Evolutionary conservation across 1,284 basidiomycete genomes (phyloP).

Genomic region (Ceraceosorus bombacis): DNA sequence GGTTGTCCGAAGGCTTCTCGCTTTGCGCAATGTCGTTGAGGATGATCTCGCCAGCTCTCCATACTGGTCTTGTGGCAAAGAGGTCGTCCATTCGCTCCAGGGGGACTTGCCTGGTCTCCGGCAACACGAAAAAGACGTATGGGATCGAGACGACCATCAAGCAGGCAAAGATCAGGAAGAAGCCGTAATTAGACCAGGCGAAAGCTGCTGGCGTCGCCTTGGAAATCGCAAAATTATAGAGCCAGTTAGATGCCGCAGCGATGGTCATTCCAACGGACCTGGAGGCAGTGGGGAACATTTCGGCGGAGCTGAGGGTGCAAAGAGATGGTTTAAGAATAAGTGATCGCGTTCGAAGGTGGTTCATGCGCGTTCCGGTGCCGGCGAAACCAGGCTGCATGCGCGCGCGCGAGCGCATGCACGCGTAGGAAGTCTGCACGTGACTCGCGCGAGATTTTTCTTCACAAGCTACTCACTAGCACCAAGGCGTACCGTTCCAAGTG

Average conservation of each 20-base stretch:
- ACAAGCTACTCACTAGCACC: slow-evolving; percentile 8
- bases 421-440: too few relatives aligned
- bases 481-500: slow-evolving; percentile 39
- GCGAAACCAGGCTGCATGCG: too few relatives aligned
- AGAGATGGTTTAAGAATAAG: too few relatives aligned
- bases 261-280: slow-evolving; percentile 28
- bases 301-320: slow-evolving; percentile 12
- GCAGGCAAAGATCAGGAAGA: slow-evolving; percentile 44
- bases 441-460: too few relatives aligned
- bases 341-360: too few relatives aligned
- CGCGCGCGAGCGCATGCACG: too few relatives aligned
- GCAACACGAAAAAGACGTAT: slow-evolving; percentile 19
- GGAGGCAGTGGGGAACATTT: slow-evolving; percentile 10
- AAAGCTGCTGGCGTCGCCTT: slow-evolving; percentile 41
- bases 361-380: too few relatives aligned
- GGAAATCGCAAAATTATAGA: slow-evolving; percentile 26
- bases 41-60: slow-evolving; percentile 4
- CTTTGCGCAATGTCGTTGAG: not conserved
- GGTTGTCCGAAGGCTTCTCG: not conserved
- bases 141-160: slow-evolving; percentile 11
- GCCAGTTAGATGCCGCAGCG: slow-evolving; percentile 17
- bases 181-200: slow-evolving; percentile 30
- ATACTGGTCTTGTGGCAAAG: slow-evolving; percentile 15
- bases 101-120: slow-evolving; percentile 20
- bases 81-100: slow-evolving; percentile 23